Evolutionary conservation across 768 basidiomycete genomes (phyloP).

Genomic region (Trametes sanguinea): DNA sequence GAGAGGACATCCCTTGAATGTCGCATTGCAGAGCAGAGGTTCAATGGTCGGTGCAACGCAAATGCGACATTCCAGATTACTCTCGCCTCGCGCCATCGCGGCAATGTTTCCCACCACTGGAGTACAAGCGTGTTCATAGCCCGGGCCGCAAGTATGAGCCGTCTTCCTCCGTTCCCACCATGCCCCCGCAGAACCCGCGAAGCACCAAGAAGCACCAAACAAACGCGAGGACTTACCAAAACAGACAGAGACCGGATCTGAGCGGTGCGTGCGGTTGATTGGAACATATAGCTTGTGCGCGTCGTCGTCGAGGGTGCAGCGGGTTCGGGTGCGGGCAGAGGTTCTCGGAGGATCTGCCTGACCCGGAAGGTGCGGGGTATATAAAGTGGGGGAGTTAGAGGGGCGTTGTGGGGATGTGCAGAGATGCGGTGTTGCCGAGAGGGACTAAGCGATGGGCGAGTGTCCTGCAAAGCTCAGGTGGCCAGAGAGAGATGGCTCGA

Average conservation of each 20-base stretch:
- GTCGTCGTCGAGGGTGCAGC: conserved; percentile 5
- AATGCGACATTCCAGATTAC: too few species aligned
- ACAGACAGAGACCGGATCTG: conserved; percentile 17
- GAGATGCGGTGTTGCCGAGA: background rate
- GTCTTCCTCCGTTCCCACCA: background rate
- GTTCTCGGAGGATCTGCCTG: background rate
- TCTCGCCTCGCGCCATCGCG: background rate
- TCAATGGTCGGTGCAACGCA: too few species aligned
- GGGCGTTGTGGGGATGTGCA: background rate
- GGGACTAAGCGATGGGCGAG: background rate
- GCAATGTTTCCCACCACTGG: background rate
- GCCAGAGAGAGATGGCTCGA: background rate
- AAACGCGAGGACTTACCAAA: conserved; percentile 13
- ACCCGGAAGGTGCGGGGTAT: conserved; percentile 6
- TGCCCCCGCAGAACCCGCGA: background rate
- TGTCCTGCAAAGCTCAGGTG: background rate
- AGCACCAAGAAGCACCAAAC: conserved; percentile 5
- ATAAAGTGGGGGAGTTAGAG: conserved; percentile 7
- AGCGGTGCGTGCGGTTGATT: conserved; percentile 19
- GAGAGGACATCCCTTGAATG: too few species aligned
- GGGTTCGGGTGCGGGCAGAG: background rate
- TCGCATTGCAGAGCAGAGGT: too few species aligned
- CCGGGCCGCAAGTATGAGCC: background rate
- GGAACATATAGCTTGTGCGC: conserved; percentile 18
- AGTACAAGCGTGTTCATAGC: background rate